These are phyloP conservation scores for Isabelozyma gotoi DNA, from an alignment of 805 yeast species.

Conservation along the genomic window DNA sequence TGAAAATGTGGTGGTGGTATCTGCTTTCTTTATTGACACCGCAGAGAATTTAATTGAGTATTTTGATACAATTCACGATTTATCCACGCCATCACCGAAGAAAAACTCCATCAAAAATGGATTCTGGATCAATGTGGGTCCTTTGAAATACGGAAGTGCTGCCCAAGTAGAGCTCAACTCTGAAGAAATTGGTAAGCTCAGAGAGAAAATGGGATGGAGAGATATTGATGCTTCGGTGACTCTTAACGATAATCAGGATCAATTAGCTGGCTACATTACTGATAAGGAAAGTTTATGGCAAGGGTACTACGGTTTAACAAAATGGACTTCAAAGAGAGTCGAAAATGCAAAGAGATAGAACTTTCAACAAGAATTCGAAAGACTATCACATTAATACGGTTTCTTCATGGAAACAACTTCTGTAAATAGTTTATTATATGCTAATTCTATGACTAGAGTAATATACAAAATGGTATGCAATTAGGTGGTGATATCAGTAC, in stretches of 20 bases:
- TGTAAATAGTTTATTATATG: neutral
- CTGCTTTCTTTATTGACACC: slow-evolving; percentile 85
- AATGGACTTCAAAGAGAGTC: slow-evolving; percentile 49
- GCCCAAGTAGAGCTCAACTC: slow-evolving; percentile 71
- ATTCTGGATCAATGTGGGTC: slow-evolving; percentile 89
- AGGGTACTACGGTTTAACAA: slow-evolving; percentile 68
- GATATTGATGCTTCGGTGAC: slow-evolving; percentile 14
- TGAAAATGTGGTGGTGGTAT: slow-evolving; percentile 55
- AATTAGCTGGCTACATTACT: slow-evolving; percentile 59
- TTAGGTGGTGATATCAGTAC: slow-evolving; percentile 24
- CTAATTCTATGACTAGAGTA: slow-evolving; percentile 3
- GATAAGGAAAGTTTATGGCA: slow-evolving; percentile 70
- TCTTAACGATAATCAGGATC: slow-evolving; percentile 22
- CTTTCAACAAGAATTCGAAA: neutral
- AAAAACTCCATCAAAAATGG: slow-evolving; percentile 38
- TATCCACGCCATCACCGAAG: slow-evolving; percentile 7
- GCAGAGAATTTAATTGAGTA: slow-evolving; percentile 84
- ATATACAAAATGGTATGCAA: slow-evolving; percentile 1
- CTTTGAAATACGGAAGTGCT: slow-evolving; percentile 87
- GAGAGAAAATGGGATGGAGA: slow-evolving; percentile 64
- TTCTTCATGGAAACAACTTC: neutral
- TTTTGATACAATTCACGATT: slow-evolving; percentile 56
- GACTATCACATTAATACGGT: neutral
- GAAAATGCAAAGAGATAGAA: slow-evolving; percentile 13
- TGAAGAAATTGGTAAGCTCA: slow-evolving; percentile 61